Evolutionary conservation across 1,284 basidiomycete species (phyloP).

Genomic region (Porphyrellus sp.): DNA sequence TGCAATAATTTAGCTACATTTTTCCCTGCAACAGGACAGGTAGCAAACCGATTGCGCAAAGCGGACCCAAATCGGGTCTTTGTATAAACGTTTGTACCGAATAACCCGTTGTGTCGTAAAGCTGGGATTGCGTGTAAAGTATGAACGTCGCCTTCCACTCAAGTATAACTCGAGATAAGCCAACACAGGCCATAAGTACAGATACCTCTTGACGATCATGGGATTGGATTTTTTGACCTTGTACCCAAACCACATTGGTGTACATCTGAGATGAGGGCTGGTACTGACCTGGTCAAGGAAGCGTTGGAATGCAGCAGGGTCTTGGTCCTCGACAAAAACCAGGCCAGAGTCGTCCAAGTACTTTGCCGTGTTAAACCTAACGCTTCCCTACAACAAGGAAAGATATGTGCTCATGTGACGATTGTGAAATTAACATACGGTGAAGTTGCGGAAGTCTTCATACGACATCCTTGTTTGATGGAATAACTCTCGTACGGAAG

Average conservation of each 20-base stretch:
- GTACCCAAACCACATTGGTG: neutral
- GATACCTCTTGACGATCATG: slow-evolving; percentile 14
- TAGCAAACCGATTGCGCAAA: slow-evolving; percentile 13
- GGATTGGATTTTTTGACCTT: slow-evolving; percentile 19
- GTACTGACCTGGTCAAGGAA: slow-evolving; percentile 21
- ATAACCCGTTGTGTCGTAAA: neutral
- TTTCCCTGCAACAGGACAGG: neutral
- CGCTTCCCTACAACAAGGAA: neutral
- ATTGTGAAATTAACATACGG: neutral
- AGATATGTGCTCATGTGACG: neutral
- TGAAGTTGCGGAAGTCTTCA: neutral
- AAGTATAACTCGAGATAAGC: slow-evolving; percentile 23
- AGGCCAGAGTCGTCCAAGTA: slow-evolving; percentile 4
- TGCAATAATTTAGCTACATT: neutral
- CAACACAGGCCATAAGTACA: slow-evolving; percentile 18
- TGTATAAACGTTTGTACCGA: neutral
- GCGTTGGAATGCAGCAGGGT: neutral
- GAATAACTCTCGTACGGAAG: neutral
- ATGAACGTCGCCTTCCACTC: neutral
- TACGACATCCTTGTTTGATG: neutral
- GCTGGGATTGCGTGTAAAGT: no score
- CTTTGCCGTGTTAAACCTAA: neutral
- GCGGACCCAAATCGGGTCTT: slow-evolving; percentile 13
- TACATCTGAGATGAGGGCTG: neutral
- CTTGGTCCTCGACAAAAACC: slow-evolving; percentile 15